Evolutionary conservation across 495 filamentous ascomycete species (phyloP), one percentile per base, ranked within the genome.

Genomic region (Podospora fimiseda): DNA sequence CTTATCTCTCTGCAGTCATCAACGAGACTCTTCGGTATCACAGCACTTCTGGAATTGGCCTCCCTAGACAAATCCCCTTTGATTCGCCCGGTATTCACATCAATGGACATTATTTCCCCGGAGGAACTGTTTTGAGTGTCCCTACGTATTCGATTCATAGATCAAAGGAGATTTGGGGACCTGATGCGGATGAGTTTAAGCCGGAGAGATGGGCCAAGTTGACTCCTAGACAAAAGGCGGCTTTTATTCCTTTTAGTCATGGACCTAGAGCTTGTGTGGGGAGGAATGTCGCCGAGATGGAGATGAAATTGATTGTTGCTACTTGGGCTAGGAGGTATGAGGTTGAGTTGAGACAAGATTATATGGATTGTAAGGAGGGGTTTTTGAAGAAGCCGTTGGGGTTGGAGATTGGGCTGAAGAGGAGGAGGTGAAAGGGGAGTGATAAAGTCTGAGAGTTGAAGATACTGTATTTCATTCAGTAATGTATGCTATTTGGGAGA

Each of bases 221-320:
- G 6, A 89, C 82, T 5, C 51, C 80, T 15, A 70, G 76, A 42
- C 88, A 91, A 61, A 89, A 89, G 70, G 77, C 76, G 15, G 84
- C 85, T 0, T 96, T 96, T 57, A 78, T 96, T 46, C 90, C 90
- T 0, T 96, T 96, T 66, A 85, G 80, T 53, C 79, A 87, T 44
- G 90, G 90, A 0, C 89, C 90, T 1, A 69, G 90, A 15, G 79
- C 85, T 4, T 95, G 90, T 57, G 88, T 95, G 14, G 90, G 90
- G 0, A 68, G 88, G 43, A 93, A 91, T 64, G 86, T 96, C 16
- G 90, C 90, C 0, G 90, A 95, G 78, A 94, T 96, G 89, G 90
- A 95, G 66, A 74, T 96, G 70, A 82, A 85, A 56, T 76, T 91
- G 44, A 93, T 94, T 52, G 83, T 83, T 37, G 79, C 78, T 2